Base-by-base conservation (phyloP, 164 flowering plant genomes). In the Kalanchoe fedtschenkoi region DNA sequence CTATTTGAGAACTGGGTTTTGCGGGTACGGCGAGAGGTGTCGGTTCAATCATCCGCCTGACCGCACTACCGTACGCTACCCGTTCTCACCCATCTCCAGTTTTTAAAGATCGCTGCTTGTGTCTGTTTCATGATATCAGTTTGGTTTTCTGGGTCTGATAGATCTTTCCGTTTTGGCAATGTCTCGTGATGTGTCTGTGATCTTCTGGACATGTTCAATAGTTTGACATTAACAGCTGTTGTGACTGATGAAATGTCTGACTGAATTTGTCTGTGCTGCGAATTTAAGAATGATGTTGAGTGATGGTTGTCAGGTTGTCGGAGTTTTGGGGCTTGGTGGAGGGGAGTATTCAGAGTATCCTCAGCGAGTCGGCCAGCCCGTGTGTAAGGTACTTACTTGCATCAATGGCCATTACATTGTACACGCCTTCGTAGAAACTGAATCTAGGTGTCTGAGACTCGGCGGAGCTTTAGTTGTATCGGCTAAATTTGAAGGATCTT, bases 41-140 rank as follows among this genome's bases (percentile, higher is more conserved):
- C 84, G 97, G 9, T 91, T 70, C 69, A 83, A 91, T 72, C 97
- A 91, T 64, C 97, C 97, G 34, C 85, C 78, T 14, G 83, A 89
- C 75, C 96, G 89, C 21, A 74, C n/a, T n/a, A n/a, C n/a, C n/a
- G 65, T 42, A 58, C 65, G 87, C 81, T 86, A 75, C 14, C 4
- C n/a, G 16, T 66, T 16, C 6, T 43, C 32, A 28, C 41, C n/a
- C 0, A 39, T 14, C 0, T 28, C 26, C 33, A 46, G 19, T 3
- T 29, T 7, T 41, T 6, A 8, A 28, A 21, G 34, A 22, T 16
- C 37, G 38, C n/a, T 26, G 2, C n/a, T n/a, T n/a, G n/a, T n/a
- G n/a, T 53, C 38, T 42, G 6, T 14, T 30, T 42, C 2, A 7
- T 2, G 24, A 14, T 11, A 32, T 65, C 46, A 46, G 24, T 66